These are phyloP conservation scores for Talaromyces sp. DNA, from an alignment of 2,329 filamentous ascomycete genomes.

Conservation along the genomic window DNA sequence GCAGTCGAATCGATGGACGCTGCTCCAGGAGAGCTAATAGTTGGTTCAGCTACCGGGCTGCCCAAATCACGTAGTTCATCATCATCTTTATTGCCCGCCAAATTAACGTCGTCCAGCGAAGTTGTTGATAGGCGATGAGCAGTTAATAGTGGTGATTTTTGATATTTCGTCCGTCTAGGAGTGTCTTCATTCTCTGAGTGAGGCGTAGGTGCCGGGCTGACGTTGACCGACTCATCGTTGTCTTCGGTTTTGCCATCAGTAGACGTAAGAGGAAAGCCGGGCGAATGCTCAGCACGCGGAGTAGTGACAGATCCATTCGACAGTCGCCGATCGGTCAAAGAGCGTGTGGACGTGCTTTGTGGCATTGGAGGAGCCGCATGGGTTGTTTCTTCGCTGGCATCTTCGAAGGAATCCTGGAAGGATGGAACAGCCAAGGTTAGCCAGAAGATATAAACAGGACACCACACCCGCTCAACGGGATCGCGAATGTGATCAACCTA, in stretches of 20 bases:
- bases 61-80: conserved; percentile 30
- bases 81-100: conserved; percentile 60
- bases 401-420: conserved; percentile 75
- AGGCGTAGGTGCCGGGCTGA: conserved; percentile 25
- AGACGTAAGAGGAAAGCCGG: conserved; percentile 29
- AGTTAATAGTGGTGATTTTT: conserved; percentile 55
- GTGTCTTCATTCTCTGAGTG: conserved; percentile 35
- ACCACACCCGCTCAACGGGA: conserved; percentile 3
- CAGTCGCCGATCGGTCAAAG: conserved; percentile 53
- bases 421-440: conserved; percentile 14
- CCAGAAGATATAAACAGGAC: neutral
- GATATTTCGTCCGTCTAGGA: conserved; percentile 35
- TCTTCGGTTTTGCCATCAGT: conserved; percentile 27
- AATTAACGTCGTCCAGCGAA: conserved; percentile 65
- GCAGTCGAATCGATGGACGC: conserved; percentile 34
- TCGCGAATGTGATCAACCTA: conserved; percentile 26
- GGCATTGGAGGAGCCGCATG: conserved; percentile 32
- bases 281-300: conserved; percentile 37
- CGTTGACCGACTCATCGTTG: conserved; percentile 27
- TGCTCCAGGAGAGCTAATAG: conserved; percentile 32
- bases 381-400: conserved; percentile 58
- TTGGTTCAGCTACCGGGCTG: conserved; percentile 28
- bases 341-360: conserved; percentile 57
- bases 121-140: conserved; percentile 56
- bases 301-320: conserved; percentile 41